Evolutionary conservation across 2,329 filamentous ascomycete species (phyloP), one percentile per base, ranked within the genome.

Genomic region (Raffaelea ambrosiae): DNA sequence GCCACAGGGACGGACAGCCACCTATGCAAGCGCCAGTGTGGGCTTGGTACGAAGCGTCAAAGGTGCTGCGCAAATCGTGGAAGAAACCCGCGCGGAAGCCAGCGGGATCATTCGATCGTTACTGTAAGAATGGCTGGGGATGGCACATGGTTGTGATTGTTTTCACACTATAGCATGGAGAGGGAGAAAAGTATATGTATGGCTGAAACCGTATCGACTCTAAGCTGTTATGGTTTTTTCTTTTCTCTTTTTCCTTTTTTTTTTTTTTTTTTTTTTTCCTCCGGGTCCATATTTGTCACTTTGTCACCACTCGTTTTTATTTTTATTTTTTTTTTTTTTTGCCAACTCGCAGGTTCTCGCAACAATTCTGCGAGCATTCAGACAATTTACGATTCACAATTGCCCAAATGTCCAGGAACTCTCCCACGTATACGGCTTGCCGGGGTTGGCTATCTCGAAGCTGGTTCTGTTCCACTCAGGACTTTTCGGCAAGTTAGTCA

Each of bases 381-480:
- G 26, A 13, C 13, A 29, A 29, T 13, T 29, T 29, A 29, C 7
- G 7, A 7, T 13, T 44, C 29, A 52, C 13, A 56, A 14, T 1
- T 19, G 19, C 31, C 66, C 61, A 53, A 72, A 72, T 3, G 64
- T 66, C 69, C 69, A 72, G 10, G 68, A 70, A 48, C 66, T 69
- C 53, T 66, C 61, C 69, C 67, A 71, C 3, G 55, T 63, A 54
- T 71, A 71, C 18, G 50, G 58, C 55, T 69, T 58, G 0, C 65
- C 66, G 2, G 68, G 67, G 4, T 65, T 64, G 31, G 59, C 66
- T 46, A 72, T 66, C 58, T 73, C 64, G 33, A 60, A 57, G 4
- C 62, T 59, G 29, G 60, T 52, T n/a, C 65, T 64, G 41, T 62
- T 61, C 69, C 69, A 73, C 57, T 71, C 67, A 16, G 69, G 70